phyloP scores from a whole-genome alignment of 352 stramenopile genomes.

The Achlya hypogyna region DNA sequence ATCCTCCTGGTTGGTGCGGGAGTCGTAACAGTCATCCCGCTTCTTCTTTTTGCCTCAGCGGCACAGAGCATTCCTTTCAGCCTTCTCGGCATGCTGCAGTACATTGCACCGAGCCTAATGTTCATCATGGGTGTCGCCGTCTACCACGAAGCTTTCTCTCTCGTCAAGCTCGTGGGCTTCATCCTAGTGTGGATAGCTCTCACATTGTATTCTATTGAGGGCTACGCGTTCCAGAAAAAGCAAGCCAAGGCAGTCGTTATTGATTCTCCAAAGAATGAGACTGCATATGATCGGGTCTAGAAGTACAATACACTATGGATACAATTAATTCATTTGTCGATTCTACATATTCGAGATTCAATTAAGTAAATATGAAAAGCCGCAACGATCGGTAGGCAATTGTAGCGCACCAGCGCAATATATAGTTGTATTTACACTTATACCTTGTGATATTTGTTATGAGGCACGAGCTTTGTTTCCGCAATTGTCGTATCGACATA shows the following conservation, averaged over 20 bases:
- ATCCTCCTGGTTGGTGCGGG: neutral
- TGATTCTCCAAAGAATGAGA: neutral
- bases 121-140: neutral
- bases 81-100: slow-evolving; percentile 5
- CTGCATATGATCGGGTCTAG: neutral
- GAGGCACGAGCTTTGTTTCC: too few relatives aligned
- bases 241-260: neutral
- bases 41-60: slow-evolving; percentile 1
- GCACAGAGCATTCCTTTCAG: slow-evolving; percentile 5
- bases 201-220: neutral
- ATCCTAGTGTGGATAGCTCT: slow-evolving; percentile 1
- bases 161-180: neutral
- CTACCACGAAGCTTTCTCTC: slow-evolving; percentile 2
- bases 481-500: too few relatives aligned
- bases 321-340: too few relatives aligned
- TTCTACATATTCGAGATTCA: too few relatives aligned
- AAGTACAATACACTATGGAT: too few relatives aligned
- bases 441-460: too few relatives aligned
- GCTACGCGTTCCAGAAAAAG: neutral
- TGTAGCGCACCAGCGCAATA: too few relatives aligned
- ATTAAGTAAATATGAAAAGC: neutral
- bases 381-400: neutral
- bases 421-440: too few relatives aligned
- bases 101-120: neutral
- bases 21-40: neutral